These are phyloP conservation scores for Penicillium subrubescens DNA, from an alignment of 495 filamentous ascomycete genomes.

Conservation along the genomic window DNA sequence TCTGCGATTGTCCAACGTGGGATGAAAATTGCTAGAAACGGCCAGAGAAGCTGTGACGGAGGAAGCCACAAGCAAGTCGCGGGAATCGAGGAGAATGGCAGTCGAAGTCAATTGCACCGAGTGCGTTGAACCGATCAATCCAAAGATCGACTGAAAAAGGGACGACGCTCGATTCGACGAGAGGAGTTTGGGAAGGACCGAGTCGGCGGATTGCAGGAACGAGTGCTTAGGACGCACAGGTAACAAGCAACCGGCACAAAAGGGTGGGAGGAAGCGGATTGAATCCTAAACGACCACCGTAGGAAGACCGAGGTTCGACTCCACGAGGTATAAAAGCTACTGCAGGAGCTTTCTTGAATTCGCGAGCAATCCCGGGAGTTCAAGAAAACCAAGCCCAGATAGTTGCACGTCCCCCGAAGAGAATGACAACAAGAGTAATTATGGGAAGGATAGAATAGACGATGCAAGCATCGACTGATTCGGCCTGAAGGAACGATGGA, in stretches of 20 bases:
- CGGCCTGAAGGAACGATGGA: conserved; percentile 42
- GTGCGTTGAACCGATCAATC: conserved; percentile 15
- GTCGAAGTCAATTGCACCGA: conserved; percentile 26
- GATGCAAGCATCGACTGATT: conserved; percentile 34
- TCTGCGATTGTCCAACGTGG: conserved; percentile 27
- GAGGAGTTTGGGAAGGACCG: conserved; percentile 39
- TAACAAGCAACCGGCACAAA: conserved; percentile 13
- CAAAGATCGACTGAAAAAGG: conserved; percentile 30
- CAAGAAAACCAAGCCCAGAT: conserved; percentile 13
- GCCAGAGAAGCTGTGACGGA: conserved; percentile 21
- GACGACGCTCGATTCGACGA: conserved; percentile 33
- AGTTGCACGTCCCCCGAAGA: conserved; percentile 37
- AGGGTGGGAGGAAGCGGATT: conserved; percentile 9
- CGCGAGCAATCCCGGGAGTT: conserved; percentile 11
- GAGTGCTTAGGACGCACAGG: conserved; percentile 17
- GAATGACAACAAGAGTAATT: conserved; percentile 41
- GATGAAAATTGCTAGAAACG: conserved; percentile 24
- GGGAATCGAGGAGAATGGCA: conserved; percentile 8
- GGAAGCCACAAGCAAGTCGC: conserved; percentile 4
- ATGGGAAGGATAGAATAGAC: conserved; percentile 29
- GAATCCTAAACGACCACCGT: conserved; percentile 13
- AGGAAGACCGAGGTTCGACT: background rate
- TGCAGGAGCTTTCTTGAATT: conserved; percentile 11
- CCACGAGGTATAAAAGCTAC: conserved; percentile 12
- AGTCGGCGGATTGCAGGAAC: conserved; percentile 37